Percentiles rank a stretch among this genome's conserved stretches.
Evolutionary conservation across 345 rosid genomes (phyloP).

Genomic region (Cardamine chenopodiifolia): DNA sequence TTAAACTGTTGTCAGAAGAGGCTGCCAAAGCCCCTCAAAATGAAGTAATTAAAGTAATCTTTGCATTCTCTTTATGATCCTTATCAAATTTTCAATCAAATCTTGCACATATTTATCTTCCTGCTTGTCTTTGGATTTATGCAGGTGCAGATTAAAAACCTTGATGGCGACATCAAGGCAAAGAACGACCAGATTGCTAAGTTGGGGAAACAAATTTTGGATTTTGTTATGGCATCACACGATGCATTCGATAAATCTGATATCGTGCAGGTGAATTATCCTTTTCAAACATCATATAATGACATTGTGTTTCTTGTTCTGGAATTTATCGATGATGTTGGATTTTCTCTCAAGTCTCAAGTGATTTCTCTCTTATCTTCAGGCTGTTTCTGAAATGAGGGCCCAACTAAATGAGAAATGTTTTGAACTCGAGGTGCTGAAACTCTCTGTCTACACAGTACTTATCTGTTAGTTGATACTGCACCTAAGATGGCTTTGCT

Average conservation of each 20-base stretch:
- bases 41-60: conserved; percentile 63
- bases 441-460: conserved; percentile 32
- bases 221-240: conserved; percentile 61
- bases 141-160: conserved; percentile 69
- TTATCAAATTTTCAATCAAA: conserved; percentile 18
- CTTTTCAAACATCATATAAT: conserved; percentile 17
- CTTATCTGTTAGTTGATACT: not conserved
- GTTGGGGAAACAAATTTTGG: conserved; percentile 78
- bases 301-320: conserved; percentile 6
- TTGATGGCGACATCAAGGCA: conserved; percentile 64
- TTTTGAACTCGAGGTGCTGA: conserved; percentile 90
- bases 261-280: conserved; percentile 60
- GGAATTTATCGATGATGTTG: not conserved
- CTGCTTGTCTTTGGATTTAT: conserved; percentile 32
- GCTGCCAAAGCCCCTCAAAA: conserved; percentile 72
- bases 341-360: conserved; percentile 30
- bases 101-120: conserved; percentile 28
- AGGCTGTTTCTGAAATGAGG: conserved; percentile 76
- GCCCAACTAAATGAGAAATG: conserved; percentile 89
- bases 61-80: conserved; percentile 10
- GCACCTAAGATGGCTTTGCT: conserved; percentile 16
- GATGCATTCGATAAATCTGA: conserved; percentile 64
- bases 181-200: conserved; percentile 75
- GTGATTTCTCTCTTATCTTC: conserved; percentile 45
- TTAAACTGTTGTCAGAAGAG: conserved; percentile 75